Base-by-base conservation (phyloP, 768 basidiomycete species). In the Leccinum truebloodii region DNA sequence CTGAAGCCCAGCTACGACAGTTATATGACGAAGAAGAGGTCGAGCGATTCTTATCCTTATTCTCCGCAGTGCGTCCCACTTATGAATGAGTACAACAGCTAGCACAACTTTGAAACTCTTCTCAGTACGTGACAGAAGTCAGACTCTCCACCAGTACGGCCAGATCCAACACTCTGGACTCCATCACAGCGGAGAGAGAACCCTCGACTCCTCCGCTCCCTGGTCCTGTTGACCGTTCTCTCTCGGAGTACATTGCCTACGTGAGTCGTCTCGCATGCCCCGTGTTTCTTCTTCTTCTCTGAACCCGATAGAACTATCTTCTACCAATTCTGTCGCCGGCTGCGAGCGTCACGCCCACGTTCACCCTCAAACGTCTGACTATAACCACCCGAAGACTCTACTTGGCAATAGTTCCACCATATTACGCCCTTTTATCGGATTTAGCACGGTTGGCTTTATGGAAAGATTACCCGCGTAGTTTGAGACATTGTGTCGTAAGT, bases 11-110 rank as follows among this genome's bases (percentile, higher is more conserved):
- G 64, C 75, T 89, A 20, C 76, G 88, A 44, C 79, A 83, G 44
- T 65, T 85, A 28, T 88, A 84, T 61, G 86, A 89, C 26, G 79
- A 82, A 56, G 86, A 87, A 67, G 86, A 88, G 73, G 82, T 87
- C 14, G 79, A 84, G 16, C 75, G 84, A 28, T 88, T 86, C 67
- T 72, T 89, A 30, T 68, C 74, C 49, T 67, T 88, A n/a, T 89
- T 89, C 71, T 82, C 85, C 46, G 76, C 79, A 37, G 87, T 87
- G 67, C 69, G 81, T 75, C 51, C n/a, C 59, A 52, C 49, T 52
- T 58, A 30, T 26, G 52, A 39, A 58, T 48, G 30, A 35, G 8
- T 35, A 35, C 52, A 35, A 0, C 14, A 14, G 2, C 44, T 35
- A 28, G 37, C 30, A 54, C 63, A 55, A 20, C 44, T 6, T 22